phyloP scores from a whole-genome alignment of 805 yeast species.

The Saturnispora hagleri region DNA sequence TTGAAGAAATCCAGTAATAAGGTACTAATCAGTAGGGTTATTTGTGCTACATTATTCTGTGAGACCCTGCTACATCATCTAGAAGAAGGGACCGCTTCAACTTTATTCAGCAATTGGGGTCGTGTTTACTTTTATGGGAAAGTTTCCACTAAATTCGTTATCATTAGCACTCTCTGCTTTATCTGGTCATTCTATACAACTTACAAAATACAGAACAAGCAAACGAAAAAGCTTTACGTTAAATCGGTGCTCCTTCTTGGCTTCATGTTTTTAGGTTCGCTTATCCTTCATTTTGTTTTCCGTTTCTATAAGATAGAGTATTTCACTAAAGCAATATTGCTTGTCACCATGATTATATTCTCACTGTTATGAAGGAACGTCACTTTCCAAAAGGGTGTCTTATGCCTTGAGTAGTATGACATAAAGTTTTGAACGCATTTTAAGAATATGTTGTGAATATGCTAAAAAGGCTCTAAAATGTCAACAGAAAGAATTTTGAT shows the following conservation, averaged over 20 bases:
- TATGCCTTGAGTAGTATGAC: neutral
- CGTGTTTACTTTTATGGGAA: too few species aligned
- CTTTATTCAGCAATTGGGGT: too few species aligned
- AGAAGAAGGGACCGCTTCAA: too few species aligned
- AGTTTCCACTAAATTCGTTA: neutral
- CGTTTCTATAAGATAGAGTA: neutral
- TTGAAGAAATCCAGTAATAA: conserved; percentile 6
- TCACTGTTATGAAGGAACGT: conserved; percentile 21
- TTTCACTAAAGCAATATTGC: conserved; percentile 1
- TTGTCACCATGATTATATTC: neutral
- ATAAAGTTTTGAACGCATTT: too few species aligned
- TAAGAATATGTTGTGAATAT: too few species aligned
- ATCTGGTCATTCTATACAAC: conserved; percentile 14
- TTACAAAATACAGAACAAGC: conserved; percentile 13
- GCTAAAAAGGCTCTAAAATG: too few species aligned
- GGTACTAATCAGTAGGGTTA: conserved; percentile 14
- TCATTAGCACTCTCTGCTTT: neutral
- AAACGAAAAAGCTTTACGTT: conserved; percentile 9
- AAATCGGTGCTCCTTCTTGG: conserved; percentile 6
- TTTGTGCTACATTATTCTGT: too few species aligned
- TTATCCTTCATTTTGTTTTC: conserved; percentile 6
- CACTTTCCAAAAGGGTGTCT: neutral
- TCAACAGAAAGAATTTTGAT: too few species aligned
- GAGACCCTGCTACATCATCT: too few species aligned
- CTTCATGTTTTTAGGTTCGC: conserved; percentile 14